Evolutionary conservation across 805 yeast species (phyloP).

Genomic region (Debaryomyces castellii): DNA sequence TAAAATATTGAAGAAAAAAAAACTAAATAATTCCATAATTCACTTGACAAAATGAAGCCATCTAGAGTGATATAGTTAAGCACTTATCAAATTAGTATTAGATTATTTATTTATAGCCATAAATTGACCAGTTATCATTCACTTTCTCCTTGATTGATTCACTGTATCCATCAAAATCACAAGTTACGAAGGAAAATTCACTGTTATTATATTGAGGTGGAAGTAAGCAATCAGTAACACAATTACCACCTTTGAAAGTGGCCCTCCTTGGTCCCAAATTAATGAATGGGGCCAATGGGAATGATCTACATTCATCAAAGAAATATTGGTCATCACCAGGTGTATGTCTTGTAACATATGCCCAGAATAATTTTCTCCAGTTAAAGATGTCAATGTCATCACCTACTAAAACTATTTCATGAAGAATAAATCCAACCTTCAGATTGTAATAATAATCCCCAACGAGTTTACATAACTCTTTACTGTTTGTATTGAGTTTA

Average conservation of each 20-base stretch:
- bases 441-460: slow-evolving; percentile 15
- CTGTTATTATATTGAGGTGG: slow-evolving; percentile 13
- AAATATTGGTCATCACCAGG: slow-evolving; percentile 19
- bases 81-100: no score
- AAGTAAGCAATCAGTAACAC: slow-evolving; percentile 22
- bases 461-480: slow-evolving; percentile 15
- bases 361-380: slow-evolving; percentile 23
- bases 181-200: slow-evolving; percentile 15
- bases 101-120: slow-evolving; percentile 4
- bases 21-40: no score
- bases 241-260: slow-evolving; percentile 18
- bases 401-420: slow-evolving; percentile 22
- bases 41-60: no score
- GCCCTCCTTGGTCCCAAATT: slow-evolving; percentile 12
- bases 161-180: slow-evolving; percentile 13
- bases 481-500: slow-evolving; percentile 14
- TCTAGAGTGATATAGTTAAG: no score
- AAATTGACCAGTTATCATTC: slow-evolving; percentile 1
- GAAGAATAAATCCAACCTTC: slow-evolving; percentile 17
- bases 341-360: slow-evolving; percentile 23
- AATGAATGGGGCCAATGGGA: slow-evolving; percentile 23
- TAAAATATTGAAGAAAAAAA: no score
- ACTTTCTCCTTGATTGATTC: slow-evolving; percentile 1
- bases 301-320: slow-evolving; percentile 17
- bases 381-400: slow-evolving; percentile 26